A percentile compares a stretch with the other conserved stretches of the same genome.
Evolutionary conservation across 345 rosid genomes (phyloP).

Genomic region (Bruguiera parviflora): DNA sequence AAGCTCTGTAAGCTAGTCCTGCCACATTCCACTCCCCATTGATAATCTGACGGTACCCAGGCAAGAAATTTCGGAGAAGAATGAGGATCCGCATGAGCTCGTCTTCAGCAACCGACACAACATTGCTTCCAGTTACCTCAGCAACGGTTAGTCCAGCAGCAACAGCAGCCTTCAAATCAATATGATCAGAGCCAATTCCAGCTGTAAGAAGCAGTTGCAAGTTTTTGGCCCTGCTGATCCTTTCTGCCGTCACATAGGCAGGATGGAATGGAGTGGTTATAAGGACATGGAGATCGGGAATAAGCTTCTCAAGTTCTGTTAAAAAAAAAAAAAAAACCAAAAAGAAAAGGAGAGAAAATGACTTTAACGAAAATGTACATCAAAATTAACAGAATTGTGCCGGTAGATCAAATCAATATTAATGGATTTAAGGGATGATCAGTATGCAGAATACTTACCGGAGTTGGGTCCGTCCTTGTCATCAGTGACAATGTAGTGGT

Average conservation of each 20-base stretch:
- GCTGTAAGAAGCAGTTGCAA: conserved; percentile 85
- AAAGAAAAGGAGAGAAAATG: not conserved
- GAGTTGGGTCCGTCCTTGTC: conserved; percentile 84
- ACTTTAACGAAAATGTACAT: not conserved
- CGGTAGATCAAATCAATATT: not conserved
- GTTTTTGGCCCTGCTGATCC: conserved; percentile 90
- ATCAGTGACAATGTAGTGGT: conserved; percentile 80
- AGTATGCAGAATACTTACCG: conserved; percentile 34
- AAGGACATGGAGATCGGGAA: conserved; percentile 80
- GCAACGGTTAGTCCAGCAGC: conserved; percentile 88
- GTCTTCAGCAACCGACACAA: conserved; percentile 90
- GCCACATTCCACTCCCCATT: conserved; percentile 96
- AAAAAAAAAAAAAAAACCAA: not conserved
- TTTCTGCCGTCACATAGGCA: conserved; percentile 81
- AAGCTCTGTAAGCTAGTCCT: conserved; percentile 72
- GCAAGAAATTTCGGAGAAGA: conserved; percentile 82
- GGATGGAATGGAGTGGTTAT: conserved; percentile 94
- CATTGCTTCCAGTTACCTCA: conserved; percentile 94
- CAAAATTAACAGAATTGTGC: too few relatives aligned
- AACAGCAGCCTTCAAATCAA: conserved; percentile 84
- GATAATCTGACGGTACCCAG: conserved; percentile 77
- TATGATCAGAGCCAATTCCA: conserved; percentile 93
- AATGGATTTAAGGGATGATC: not conserved
- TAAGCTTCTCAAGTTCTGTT: conserved; percentile 81
- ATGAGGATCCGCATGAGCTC: conserved; percentile 94